phyloP scores from a whole-genome alignment of 768 basidiomycete species.

The Phaffia australis region DNA sequence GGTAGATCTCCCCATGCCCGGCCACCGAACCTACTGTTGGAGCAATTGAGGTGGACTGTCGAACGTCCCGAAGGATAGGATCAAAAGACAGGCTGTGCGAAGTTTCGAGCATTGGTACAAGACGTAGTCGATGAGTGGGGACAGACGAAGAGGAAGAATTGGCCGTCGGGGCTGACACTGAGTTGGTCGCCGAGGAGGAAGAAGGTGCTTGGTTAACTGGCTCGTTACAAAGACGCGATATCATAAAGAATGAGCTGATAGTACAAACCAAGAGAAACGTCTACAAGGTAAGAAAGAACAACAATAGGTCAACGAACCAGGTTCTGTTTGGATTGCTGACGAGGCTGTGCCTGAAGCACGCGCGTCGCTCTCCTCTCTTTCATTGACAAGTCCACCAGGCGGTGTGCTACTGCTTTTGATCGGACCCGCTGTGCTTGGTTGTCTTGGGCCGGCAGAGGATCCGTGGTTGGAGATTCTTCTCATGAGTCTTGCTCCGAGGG shows the following conservation, averaged over 20 bases:
- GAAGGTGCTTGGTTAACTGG: background rate
- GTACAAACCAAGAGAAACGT: background rate
- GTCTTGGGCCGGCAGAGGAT: background rate
- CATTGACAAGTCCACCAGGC: background rate
- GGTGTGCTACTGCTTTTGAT: background rate
- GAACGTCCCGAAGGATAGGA: conserved; percentile 75
- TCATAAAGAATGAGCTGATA: background rate
- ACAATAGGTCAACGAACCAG: background rate
- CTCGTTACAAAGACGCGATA: background rate
- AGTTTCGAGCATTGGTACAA: conserved; percentile 90
- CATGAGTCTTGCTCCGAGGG: conserved; percentile 19
- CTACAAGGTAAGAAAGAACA: background rate
- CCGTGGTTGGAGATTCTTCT: conserved; percentile 22
- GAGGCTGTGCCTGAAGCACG: background rate
- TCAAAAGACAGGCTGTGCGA: conserved; percentile 83
- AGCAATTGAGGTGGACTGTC: conserved; percentile 45
- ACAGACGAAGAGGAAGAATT: conserved; percentile 10
- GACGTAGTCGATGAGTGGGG: conserved; percentile 61
- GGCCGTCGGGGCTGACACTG: background rate
- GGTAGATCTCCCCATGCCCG: conserved; percentile 14
- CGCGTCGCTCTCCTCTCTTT: background rate
- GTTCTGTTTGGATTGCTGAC: background rate
- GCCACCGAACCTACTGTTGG: conserved; percentile 23
- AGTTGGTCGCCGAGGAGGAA: background rate
- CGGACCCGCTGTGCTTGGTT: background rate